Conservation (phyloP, 2,329 filamentous ascomycete genomes). For the Calycina marina region DNA sequence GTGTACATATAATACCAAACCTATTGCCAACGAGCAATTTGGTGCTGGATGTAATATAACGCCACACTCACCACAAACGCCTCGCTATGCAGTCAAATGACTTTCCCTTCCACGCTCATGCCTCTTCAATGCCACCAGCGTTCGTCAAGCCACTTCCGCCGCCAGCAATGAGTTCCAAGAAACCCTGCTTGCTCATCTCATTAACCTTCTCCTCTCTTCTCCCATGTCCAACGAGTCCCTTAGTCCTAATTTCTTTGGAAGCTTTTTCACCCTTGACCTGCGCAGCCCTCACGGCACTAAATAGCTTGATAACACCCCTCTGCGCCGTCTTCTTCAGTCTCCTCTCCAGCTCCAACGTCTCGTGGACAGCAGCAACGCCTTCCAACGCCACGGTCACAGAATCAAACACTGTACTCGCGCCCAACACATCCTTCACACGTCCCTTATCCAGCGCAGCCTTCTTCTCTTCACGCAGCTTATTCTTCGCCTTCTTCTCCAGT, state of each 20-base stretch:
- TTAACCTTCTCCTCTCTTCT: slow-evolving; percentile 77
- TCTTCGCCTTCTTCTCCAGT: slow-evolving; percentile 67
- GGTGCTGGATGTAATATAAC: too few relatives aligned
- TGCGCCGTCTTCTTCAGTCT: slow-evolving; percentile 76
- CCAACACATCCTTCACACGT: slow-evolving; percentile 72
- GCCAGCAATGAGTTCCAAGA: slow-evolving; percentile 73
- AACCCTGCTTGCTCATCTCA: slow-evolving; percentile 95
- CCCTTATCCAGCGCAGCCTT: slow-evolving; percentile 70
- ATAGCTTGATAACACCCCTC: slow-evolving; percentile 86
- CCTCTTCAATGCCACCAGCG: slow-evolving; percentile 35
- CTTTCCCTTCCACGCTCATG: slow-evolving; percentile 6
- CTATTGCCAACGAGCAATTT: too few relatives aligned
- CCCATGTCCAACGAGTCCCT: slow-evolving; percentile 63
- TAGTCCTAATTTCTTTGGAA: slow-evolving; percentile 50
- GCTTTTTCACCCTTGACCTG: slow-evolving; percentile 80
- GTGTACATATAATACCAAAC: too few relatives aligned
- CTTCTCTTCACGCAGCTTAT: slow-evolving; percentile 69
- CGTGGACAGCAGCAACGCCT: slow-evolving; percentile 31
- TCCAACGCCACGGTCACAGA: slow-evolving; percentile 27
- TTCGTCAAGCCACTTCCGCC: slow-evolving; percentile 41
- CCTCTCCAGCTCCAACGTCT: slow-evolving; percentile 59
- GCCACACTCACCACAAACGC: slow-evolving; percentile 6
- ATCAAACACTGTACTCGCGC: slow-evolving; percentile 37
- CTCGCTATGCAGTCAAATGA: slow-evolving; percentile 1
- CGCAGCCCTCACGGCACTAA: slow-evolving; percentile 86